Base-by-base conservation (phyloP, 2,329 filamentous ascomycete species). In the Lizonia empirigonia region DNA sequence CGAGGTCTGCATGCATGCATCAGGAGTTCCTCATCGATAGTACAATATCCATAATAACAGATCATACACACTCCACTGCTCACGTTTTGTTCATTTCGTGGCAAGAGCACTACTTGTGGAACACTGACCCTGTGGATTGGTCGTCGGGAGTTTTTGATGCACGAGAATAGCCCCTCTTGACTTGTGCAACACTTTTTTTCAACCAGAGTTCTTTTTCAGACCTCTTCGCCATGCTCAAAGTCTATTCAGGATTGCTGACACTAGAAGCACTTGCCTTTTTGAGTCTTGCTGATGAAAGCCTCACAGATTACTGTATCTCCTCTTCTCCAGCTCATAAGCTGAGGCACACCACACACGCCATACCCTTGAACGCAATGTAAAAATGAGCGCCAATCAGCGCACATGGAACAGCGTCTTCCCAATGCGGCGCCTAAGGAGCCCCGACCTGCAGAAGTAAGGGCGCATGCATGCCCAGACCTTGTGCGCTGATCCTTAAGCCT, bases 391-490 rank as follows among this genome's bases (percentile, higher is more conserved):
- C 41, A 45, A 45, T 45, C 40, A 39, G 10, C 4, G 22, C 23
- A 29, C 13, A n/a, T 29, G 12, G 35, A 22, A 22, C 22, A 24
- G 22, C 33, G 26, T 20, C 9, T 12, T 13, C n/a, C 36, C 3
- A 30, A 18, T 12, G 38, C 33, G 23, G 37, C 20, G 19, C 34
- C 19, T 30, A 37, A 36, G 45, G 46, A 18, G 41, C 37, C 20
- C 51, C 38, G 39, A 50, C 18, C 34, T 40, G 26, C 34, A 32
- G 15, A 39, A 45, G 44, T 22, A 44, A 45, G 23, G 23, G 35
- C 46, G 16, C 26, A 3, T 44, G 20, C 46, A 49, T 30, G 34
- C 44, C 47, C 40, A 46, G 38, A 38, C 36, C 32, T 39, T 30
- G 15, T 38, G 36, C 19, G 39, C 32, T 50, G 20, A 41, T 40